These are phyloP conservation scores for Pseudotulostoma volvatum DNA, from an alignment of 495 filamentous ascomycete species.

Conservation along the genomic window DNA sequence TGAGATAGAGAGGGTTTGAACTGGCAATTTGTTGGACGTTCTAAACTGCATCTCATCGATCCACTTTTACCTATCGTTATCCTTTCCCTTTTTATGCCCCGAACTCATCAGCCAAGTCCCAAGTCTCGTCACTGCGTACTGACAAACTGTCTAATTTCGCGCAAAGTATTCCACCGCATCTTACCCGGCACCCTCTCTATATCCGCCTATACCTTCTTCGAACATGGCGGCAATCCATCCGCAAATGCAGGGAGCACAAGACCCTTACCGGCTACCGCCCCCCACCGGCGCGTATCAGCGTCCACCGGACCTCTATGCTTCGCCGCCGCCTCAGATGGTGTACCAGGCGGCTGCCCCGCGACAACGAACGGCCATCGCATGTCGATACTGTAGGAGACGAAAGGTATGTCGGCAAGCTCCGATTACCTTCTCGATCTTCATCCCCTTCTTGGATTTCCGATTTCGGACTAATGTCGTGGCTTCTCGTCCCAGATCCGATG, in stretches of 20 bases:
- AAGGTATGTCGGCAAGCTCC: conserved; percentile 54
- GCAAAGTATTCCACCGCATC: conserved; percentile 14
- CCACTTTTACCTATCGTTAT: background rate
- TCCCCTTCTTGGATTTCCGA: background rate
- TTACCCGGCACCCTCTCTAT: conserved; percentile 11
- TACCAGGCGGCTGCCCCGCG: conserved; percentile 53
- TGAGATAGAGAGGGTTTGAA: background rate
- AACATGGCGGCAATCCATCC: conserved; percentile 28
- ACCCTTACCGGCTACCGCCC: conserved; percentile 27
- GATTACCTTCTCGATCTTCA: background rate
- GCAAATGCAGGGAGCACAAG: conserved; percentile 18
- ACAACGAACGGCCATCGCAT: conserved; percentile 73
- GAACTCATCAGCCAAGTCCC: background rate
- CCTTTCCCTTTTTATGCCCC: background rate
- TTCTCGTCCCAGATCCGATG: conserved; percentile 53
- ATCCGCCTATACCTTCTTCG: conserved; percentile 14
- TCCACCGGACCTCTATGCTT: conserved; percentile 29
- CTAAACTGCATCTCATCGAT: too few species aligned
- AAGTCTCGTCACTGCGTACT: background rate
- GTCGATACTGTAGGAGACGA: conserved; percentile 63
- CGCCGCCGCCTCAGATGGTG: conserved; percentile 33
- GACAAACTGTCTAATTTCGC: background rate
- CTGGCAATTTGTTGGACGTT: background rate
- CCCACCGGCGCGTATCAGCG: conserved; percentile 22
- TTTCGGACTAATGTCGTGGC: background rate